Conservation (phyloP, 2,329 filamentous ascomycete genomes). For the Tothia fuscella region DNA sequence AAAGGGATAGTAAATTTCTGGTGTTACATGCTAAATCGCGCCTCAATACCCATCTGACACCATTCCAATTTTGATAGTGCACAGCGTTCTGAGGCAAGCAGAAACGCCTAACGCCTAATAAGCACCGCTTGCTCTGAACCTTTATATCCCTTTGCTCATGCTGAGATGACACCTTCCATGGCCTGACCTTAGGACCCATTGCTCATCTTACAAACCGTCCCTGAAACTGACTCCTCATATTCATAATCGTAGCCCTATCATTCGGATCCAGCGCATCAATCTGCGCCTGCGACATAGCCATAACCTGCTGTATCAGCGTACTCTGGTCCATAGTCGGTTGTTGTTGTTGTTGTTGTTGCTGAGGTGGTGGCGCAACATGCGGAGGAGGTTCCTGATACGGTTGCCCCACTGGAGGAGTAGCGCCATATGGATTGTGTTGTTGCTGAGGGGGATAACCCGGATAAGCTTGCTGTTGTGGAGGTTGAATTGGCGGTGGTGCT, state of each 20-base stretch:
- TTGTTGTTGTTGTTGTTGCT: conserved; percentile 31
- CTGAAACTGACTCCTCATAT: not conserved
- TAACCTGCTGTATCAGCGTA: conserved; percentile 66
- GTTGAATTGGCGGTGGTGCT: conserved; percentile 30
- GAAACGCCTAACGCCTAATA: too few species aligned
- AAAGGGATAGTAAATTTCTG: too few species aligned
- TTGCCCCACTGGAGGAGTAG: conserved; percentile 36
- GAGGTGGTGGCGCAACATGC: conserved; percentile 19
- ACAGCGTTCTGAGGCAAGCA: too few species aligned
- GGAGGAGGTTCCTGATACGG: conserved; percentile 23
- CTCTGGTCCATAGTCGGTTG: conserved; percentile 45
- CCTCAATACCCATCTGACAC: too few species aligned
- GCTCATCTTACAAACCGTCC: too few species aligned
- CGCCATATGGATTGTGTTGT: conserved; percentile 15
- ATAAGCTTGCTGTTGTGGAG: conserved; percentile 15
- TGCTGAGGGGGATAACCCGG: conserved; percentile 11
- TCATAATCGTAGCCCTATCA: conserved; percentile 66
- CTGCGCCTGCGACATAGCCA: conserved; percentile 66
- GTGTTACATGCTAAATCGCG: too few species aligned
- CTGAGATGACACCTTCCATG: too few species aligned
- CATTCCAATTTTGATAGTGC: too few species aligned
- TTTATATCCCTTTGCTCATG: too few species aligned
- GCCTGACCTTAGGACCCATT: too few species aligned
- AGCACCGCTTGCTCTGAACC: too few species aligned
- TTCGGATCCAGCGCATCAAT: conserved; percentile 68